Evolutionary conservation across 495 filamentous ascomycete species (phyloP).

Genomic region (Aspergillus incahuasiensis): DNA sequence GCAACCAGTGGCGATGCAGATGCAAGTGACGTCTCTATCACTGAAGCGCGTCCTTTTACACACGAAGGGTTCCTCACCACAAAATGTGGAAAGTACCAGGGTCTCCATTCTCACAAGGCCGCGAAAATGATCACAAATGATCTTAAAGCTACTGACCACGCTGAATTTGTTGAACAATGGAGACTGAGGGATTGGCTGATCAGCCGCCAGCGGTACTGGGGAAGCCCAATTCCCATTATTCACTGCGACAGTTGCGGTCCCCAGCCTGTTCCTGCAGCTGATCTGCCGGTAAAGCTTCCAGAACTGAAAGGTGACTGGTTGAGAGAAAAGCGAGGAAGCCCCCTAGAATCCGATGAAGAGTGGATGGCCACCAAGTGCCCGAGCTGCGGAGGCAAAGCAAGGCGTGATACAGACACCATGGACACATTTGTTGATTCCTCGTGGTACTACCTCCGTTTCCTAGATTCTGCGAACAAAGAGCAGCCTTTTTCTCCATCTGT

Average conservation of each 20-base stretch:
- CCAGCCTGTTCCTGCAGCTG: slow-evolving; percentile 69
- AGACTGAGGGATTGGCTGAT: slow-evolving; percentile 82
- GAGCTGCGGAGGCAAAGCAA: slow-evolving; percentile 62
- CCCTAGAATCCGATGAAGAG: slow-evolving; percentile 62
- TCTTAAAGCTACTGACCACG: slow-evolving; percentile 48
- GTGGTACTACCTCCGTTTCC: slow-evolving; percentile 84
- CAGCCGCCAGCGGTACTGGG: slow-evolving; percentile 87
- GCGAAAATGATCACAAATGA: slow-evolving; percentile 54
- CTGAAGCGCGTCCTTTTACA: slow-evolving; percentile 36
- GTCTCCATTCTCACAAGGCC: slow-evolving; percentile 58
- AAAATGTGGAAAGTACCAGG: slow-evolving; percentile 42
- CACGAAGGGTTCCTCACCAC: slow-evolving; percentile 44
- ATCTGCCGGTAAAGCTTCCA: slow-evolving; percentile 75
- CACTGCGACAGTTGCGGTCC: slow-evolving; percentile 74
- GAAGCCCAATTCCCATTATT: slow-evolving; percentile 82
- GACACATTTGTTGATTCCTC: slow-evolving; percentile 93
- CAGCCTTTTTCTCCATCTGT: slow-evolving; percentile 54
- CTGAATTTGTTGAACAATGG: slow-evolving; percentile 62
- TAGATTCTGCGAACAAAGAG: slow-evolving; percentile 60
- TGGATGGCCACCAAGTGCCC: slow-evolving; percentile 78
- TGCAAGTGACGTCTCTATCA: slow-evolving; percentile 31
- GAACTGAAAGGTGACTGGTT: slow-evolving; percentile 63
- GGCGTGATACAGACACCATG: slow-evolving; percentile 90
- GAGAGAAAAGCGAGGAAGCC: slow-evolving; percentile 67
- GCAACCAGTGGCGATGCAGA: slow-evolving; percentile 28